Conservation (phyloP, 1,284 basidiomycete species). For the Volvariella volvacea region DNA sequence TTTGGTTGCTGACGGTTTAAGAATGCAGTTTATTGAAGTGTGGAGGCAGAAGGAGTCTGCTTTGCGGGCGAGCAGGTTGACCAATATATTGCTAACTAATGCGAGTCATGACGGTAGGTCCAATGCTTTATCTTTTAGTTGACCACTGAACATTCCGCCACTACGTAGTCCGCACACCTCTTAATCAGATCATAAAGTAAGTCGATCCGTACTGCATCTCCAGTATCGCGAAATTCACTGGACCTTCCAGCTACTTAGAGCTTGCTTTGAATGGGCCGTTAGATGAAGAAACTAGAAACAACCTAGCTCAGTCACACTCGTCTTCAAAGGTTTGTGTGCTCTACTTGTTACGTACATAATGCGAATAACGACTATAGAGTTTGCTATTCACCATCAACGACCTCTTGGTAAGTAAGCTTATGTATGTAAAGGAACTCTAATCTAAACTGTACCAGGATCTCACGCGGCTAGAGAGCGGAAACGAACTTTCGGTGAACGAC, state of each 20-base stretch:
- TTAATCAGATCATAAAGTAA: constrained; percentile 74
- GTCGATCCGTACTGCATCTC: constrained; percentile 10
- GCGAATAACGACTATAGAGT: constrained; percentile 31
- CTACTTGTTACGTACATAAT: constrained; percentile 8
- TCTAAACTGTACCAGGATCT: constrained; percentile 48
- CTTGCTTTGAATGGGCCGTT: constrained; percentile 78
- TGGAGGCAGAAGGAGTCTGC: constrained; percentile 85
- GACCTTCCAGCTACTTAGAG: constrained; percentile 64
- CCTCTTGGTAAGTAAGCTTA: constrained; percentile 44
- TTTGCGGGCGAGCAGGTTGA: constrained; percentile 72
- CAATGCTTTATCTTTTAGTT: neutral
- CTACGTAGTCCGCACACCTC: constrained; percentile 57
- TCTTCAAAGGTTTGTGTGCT: constrained; percentile 63
- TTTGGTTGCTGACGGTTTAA: neutral
- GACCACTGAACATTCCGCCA: neutral
- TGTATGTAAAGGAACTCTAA: constrained; percentile 10
- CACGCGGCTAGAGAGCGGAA: constrained; percentile 76
- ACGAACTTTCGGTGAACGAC: constrained; percentile 78
- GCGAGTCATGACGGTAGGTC: constrained; percentile 77
- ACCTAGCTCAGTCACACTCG: constrained; percentile 72
- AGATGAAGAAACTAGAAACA: constrained; percentile 74
- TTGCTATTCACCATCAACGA: constrained; percentile 84
- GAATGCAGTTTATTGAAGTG: constrained; percentile 71
- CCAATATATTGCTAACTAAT: constrained; percentile 79
- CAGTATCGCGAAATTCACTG: constrained; percentile 4